Conservation (phyloP, 148 eudicot genomes). For the Rhododendron williamsianum region DNA sequence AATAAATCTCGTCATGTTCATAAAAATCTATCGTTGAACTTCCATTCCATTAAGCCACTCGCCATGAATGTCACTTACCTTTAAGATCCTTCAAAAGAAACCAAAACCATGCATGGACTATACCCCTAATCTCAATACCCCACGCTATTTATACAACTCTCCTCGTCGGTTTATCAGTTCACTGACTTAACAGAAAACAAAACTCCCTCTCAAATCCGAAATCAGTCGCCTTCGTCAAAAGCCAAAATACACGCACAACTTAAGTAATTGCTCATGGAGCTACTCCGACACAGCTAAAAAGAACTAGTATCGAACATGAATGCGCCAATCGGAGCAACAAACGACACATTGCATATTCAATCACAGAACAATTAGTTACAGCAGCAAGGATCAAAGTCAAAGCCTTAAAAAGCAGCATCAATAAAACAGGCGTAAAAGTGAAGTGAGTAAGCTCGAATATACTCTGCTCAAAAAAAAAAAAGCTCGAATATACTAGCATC, state of each 20-base stretch:
- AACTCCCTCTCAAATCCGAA: background rate
- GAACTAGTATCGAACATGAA: background rate
- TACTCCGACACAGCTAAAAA: background rate
- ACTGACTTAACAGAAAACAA: background rate
- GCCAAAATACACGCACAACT: background rate
- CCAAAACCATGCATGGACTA: background rate
- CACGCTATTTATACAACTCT: background rate
- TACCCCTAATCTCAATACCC: background rate
- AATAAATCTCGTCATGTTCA: background rate
- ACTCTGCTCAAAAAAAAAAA: too few relatives aligned
- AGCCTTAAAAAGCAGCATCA: background rate
- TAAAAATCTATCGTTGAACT: background rate
- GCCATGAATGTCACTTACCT: background rate
- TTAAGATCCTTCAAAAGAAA: background rate
- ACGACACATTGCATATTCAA: background rate
- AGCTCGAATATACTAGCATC: background rate
- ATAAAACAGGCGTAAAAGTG: background rate
- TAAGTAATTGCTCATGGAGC: background rate
- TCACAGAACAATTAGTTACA: background rate
- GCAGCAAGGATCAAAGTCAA: background rate
- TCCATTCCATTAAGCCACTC: background rate
- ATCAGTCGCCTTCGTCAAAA: background rate
- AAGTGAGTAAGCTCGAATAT: background rate
- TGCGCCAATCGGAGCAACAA: background rate
- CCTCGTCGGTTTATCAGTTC: background rate